Evolutionary conservation across 2,329 filamentous ascomycete genomes (phyloP), one percentile per base, ranked within the genome.

Genomic region (Talaromyces sp.): DNA sequence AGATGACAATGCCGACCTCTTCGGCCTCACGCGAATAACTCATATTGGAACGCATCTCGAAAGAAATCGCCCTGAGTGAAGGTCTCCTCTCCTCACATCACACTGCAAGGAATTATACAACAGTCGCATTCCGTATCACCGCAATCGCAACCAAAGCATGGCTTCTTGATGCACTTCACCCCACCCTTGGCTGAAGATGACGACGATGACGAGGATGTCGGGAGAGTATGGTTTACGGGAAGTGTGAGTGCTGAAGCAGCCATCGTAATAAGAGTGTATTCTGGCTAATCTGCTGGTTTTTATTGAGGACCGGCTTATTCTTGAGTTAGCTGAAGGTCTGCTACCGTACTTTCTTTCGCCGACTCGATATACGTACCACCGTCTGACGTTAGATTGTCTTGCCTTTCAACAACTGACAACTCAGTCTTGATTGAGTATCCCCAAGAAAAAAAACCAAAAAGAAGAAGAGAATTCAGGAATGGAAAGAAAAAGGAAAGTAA

Each of bases 91-190:
- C 7, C 41, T 71, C 65, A 75, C 73, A 75, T 75, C 57, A 75
- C 70, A 10, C 67, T 70, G 59, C 73, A 75, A 28, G 55, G 55
- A 33, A 57, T 40, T 56, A 75, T 70, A 52, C 72, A 73, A 56
- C 70, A 74, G 59, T 75, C 73, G 35, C 73, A 75, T 37, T 73
- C 72, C 50, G 73, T 72, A 60, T 72, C 73, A 6, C 73, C 72
- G 31, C 73, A 75, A 45, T 73, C 73, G 53, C 73, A 75, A 3
- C 73, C 72, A 55, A 75, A 75, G 50, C 73, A 75, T 8, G 73
- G 73, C 59, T 74, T 75, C 8, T 71, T 69, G 3, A 71, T 69
- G 2, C 66, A 60, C 60, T 75, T 73, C 62, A 75, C 72, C 15
- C 73, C 72, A 54, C 72, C 73, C 46, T 65, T 69, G 53, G 75